A percentile compares a stretch with the other conserved stretches of the same genome.
Conservation (phyloP, 257 asterid genomes). For the Craterostigma plantagineum region DNA sequence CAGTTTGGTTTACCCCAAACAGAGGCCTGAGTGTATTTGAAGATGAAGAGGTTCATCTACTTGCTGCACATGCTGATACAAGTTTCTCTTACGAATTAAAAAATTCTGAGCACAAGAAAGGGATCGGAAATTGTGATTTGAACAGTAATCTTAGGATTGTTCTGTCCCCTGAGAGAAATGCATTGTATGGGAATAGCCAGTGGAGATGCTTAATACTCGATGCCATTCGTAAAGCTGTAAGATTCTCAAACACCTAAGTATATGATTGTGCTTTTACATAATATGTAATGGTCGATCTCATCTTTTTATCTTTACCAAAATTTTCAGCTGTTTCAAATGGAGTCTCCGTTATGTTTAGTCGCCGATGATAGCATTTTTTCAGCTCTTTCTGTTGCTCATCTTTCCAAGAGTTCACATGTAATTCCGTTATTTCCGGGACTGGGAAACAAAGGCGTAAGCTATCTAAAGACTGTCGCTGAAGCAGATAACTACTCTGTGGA, state of each 20-base stretch:
- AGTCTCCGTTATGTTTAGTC: constrained; percentile 43
- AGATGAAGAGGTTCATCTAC: constrained; percentile 40
- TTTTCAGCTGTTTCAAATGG: constrained; percentile 46
- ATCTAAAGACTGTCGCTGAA: constrained; percentile 44
- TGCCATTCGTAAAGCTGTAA: constrained; percentile 51
- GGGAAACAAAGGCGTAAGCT: constrained; percentile 37
- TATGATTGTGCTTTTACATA: neutral
- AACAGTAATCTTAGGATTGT: constrained; percentile 24
- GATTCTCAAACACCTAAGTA: constrained; percentile 8
- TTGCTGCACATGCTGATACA: constrained; percentile 48
- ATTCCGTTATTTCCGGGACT: constrained; percentile 75
- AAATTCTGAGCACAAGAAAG: constrained; percentile 16
- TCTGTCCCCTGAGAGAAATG: constrained; percentile 54
- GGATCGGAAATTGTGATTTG: constrained; percentile 13
- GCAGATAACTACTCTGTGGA: constrained; percentile 56
- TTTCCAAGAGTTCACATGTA: constrained; percentile 45
- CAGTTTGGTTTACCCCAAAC: constrained; percentile 63
- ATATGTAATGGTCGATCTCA: neutral
- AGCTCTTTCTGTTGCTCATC: constrained; percentile 36
- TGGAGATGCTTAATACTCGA: constrained; percentile 67
- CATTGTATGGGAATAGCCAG: constrained; percentile 42
- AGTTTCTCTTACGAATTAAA: constrained; percentile 42
- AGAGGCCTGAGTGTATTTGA: constrained; percentile 34
- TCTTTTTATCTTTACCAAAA: constrained; percentile 2
- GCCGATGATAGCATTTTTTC: constrained; percentile 85